Evolutionary conservation across 345 rosid genomes (phyloP).

Genomic region (Litchi chinensis): DNA sequence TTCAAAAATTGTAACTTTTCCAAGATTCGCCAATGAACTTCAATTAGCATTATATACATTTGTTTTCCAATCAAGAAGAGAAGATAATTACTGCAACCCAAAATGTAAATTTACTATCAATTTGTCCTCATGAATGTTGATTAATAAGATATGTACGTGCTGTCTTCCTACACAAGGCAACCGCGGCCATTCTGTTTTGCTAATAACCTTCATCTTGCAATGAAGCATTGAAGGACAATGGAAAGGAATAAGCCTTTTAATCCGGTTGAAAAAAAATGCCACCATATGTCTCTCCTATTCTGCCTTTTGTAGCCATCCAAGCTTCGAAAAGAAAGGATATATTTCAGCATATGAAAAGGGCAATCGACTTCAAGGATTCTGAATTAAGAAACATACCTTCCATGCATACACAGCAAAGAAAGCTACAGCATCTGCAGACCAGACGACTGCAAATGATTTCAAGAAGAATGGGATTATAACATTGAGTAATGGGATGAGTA

Average conservation of each 20-base stretch:
- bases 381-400: slow-evolving; percentile 63
- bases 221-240: slow-evolving; percentile 1
- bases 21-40: background rate
- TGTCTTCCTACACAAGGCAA: background rate
- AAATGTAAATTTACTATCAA: background rate
- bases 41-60: slow-evolving; percentile 2
- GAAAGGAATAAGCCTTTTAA: background rate
- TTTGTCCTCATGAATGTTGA: background rate
- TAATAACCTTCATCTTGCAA: slow-evolving; percentile 4
- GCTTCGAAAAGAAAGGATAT: slow-evolving; percentile 27
- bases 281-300: slow-evolving; percentile 37
- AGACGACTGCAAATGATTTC: slow-evolving; percentile 88
- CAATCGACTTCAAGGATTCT: background rate
- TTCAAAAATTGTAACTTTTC: background rate
- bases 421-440: slow-evolving; percentile 89
- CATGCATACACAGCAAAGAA: slow-evolving; percentile 93
- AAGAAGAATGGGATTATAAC: slow-evolving; percentile 84
- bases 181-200: slow-evolving; percentile 3
- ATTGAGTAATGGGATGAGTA: slow-evolving; percentile 77
- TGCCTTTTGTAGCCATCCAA: slow-evolving; percentile 68
- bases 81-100: background rate
- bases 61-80: background rate
- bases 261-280: slow-evolving; percentile 9
- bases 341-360: background rate
- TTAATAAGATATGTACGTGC: background rate